Evolutionary conservation across 805 yeast genomes (phyloP), one percentile per base, ranked within the genome.

Genomic region (Candida suzukii): DNA sequence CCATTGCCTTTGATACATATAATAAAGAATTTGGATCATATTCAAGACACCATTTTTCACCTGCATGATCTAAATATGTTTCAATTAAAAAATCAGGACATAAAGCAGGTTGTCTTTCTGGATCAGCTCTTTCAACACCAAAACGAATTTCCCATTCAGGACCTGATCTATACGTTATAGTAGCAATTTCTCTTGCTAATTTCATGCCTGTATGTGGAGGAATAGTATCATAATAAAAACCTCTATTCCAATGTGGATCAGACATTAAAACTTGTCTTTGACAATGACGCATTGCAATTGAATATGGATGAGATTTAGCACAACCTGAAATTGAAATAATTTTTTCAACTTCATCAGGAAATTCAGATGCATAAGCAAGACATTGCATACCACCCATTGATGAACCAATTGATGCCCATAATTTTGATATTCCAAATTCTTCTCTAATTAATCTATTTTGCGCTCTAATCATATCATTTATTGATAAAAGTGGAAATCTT

Each of bases 381-480:
- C 91, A 80, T 64, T 88, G 96, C 96, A 90, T 88, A n/a, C 96
- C 97, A n/a, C 97, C 97, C 95, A 90, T 86, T 0, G 95, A 86
- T 2, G 95, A 81, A 6, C 97, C 97, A 8, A 90, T 78, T 2
- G 87, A 75, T 2, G 95, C 95, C 59, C 78, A 76, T 21, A 90
- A 63, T 56, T 76, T 82, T 1, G 52, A 37, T 25, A 83, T 82
- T 1, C 80, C 80, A 43, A 88, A 76, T 36, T 73, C 77, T 36
- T 79, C 73, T 22, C 62, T 65, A 17, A 90, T 68, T 34, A 90
- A 63, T 39, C 83, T 69, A 43, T 85, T 72, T 64, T 90, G 97
- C 0, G 95, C 95, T 40, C 96, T 68, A 2, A 86, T 86, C 95
- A 90, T 88, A 59, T 90, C 97, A 52, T 82, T 83, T 24, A 90